phyloP scores from a whole-genome alignment of 805 yeast genomes.

The Kodamaea jinghongensis region DNA sequence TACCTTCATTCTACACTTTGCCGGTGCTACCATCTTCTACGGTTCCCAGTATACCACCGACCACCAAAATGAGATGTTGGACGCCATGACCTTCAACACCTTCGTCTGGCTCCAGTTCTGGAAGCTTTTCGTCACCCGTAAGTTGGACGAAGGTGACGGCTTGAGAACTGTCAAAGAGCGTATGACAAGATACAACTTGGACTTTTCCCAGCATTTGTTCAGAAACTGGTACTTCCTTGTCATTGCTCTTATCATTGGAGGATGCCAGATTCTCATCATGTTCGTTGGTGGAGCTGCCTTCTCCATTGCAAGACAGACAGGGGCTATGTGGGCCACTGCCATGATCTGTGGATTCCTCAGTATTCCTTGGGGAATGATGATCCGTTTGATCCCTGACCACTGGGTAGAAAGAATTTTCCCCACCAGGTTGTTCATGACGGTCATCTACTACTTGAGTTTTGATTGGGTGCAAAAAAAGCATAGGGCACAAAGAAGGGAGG shows the following conservation, averaged over 20 bases:
- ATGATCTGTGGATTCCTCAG: conserved; percentile 76
- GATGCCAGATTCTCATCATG: conserved; percentile 87
- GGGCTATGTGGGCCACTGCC: conserved; percentile 88
- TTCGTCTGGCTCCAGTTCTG: conserved; percentile 98
- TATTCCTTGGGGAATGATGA: conserved; percentile 72
- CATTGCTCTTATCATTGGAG: conserved; percentile 74
- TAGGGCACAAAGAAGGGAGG: conserved; percentile 10
- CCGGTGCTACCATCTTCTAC: conserved; percentile 60
- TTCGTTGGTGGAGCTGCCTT: conserved; percentile 97
- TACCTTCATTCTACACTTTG: conserved; percentile 80
- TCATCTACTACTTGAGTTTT: conserved; percentile 38
- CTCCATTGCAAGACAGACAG: conserved; percentile 74
- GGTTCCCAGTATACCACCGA: conserved; percentile 35
- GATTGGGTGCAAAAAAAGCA: conserved; percentile 31
- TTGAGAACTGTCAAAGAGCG: conserved; percentile 55
- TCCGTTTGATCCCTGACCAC: conserved; percentile 80
- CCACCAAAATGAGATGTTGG: conserved; percentile 56
- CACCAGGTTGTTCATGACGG: conserved; percentile 42
- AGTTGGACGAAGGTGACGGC: conserved; percentile 84
- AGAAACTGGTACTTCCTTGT: conserved; percentile 78
- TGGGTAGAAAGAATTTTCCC: conserved; percentile 72
- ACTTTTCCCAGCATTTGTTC: conserved; percentile 78
- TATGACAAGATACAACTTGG: conserved; percentile 61
- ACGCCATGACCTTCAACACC: conserved; percentile 88
- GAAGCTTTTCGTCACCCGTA: conserved; percentile 86